These are phyloP conservation scores for Aspergillus heteromorphus DNA, from an alignment of 495 filamentous ascomycete species.

Conservation along the genomic window DNA sequence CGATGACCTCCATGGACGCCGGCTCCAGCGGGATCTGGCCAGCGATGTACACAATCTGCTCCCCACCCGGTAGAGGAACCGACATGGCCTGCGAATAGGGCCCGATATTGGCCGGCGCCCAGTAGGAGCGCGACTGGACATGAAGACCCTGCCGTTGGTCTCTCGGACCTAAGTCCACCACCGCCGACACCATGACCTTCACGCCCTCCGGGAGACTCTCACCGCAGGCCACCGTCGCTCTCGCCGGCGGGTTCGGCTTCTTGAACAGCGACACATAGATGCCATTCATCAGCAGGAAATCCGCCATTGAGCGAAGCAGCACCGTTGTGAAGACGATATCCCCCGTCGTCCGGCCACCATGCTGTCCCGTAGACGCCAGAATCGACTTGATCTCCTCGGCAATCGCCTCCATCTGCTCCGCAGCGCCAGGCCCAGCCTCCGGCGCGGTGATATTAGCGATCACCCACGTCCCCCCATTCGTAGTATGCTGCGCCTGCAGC, in stretches of 20 bases:
- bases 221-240: conserved; percentile 79
- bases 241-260: conserved; percentile 74
- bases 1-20: conserved; percentile 60
- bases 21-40: conserved; percentile 91
- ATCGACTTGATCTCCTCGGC: conserved; percentile 29
- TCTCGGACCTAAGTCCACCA: conserved; percentile 33
- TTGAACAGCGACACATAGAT: conserved; percentile 65
- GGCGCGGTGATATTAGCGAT: conserved; percentile 42
- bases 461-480: conserved; percentile 25
- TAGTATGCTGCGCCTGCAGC: conserved; percentile 12
- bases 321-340: conserved; percentile 72
- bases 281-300: conserved; percentile 68
- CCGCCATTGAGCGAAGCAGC: conserved; percentile 70
- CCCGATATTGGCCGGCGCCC: conserved; percentile 97
- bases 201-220: conserved; percentile 49
- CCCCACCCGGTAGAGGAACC: conserved; percentile 37
- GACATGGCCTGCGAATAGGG: conserved; percentile 91
- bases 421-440: conserved; percentile 32
- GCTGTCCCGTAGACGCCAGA: conserved; percentile 16
- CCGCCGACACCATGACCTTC: conserved; percentile 57
- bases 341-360: conserved; percentile 28
- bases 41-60: conserved; percentile 57
- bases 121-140: conserved; percentile 91
- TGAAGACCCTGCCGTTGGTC: conserved; percentile 59
- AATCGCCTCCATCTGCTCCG: conserved; percentile 44